Evolutionary conservation across 352 stramenopile species (phyloP).

Genomic region (Blastocystis sp.): DNA sequence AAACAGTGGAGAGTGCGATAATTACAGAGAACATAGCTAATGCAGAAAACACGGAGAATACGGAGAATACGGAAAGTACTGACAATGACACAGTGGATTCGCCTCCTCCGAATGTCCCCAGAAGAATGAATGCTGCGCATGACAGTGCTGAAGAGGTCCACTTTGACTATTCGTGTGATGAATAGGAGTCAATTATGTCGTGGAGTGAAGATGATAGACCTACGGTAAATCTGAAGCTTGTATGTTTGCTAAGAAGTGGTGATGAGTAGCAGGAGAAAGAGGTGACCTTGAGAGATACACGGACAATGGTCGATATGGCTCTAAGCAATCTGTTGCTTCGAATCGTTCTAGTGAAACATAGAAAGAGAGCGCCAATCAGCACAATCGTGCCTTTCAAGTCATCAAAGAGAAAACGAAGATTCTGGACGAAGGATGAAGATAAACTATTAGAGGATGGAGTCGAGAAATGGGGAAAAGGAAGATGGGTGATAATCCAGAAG

Average conservation of each 20-base stretch:
- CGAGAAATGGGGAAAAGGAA: background rate
- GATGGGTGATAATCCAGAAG: background rate
- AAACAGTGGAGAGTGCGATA: background rate
- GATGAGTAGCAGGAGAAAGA: too few relatives aligned
- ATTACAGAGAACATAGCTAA: too few relatives aligned
- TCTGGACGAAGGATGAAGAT: conserved; percentile 27
- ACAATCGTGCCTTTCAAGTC: background rate
- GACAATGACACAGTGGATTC: too few relatives aligned
- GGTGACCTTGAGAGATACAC: too few relatives aligned
- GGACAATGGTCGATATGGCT: too few relatives aligned
- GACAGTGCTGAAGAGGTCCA: conserved; percentile 10
- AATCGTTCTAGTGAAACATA: background rate
- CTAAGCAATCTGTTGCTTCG: background rate
- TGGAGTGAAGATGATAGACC: background rate
- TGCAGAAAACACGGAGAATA: too few relatives aligned
- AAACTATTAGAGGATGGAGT: background rate
- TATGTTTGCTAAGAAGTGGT: too few relatives aligned
- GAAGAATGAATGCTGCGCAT: background rate
- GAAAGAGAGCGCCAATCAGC: background rate
- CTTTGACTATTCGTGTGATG: background rate
- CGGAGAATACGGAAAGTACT: too few relatives aligned
- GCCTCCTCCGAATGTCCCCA: too few relatives aligned
- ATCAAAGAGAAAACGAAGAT: background rate
- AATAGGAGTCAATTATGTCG: background rate
- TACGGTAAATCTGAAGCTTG: too few relatives aligned